A percentile compares a stretch with the other conserved stretches of the same genome.
Evolutionary conservation across 2,329 filamentous ascomycete genomes (phyloP).

Genomic region (Penicillium sp.): DNA sequence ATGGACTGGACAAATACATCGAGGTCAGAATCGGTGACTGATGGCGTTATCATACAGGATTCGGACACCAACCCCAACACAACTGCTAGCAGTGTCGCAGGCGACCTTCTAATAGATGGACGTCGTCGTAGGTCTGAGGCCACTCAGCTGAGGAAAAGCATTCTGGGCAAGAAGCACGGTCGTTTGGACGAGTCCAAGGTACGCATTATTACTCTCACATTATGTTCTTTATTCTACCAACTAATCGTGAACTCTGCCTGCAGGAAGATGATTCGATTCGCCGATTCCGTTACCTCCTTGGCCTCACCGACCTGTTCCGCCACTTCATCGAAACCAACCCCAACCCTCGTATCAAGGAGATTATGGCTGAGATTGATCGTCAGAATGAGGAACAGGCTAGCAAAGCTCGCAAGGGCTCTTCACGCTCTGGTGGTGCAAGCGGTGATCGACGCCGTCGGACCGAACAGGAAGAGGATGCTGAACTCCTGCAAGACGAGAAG

Average conservation of each 20-base stretch:
- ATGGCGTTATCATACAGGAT: constrained; percentile 52
- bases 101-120: constrained; percentile 74
- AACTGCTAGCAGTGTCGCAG: constrained; percentile 81
- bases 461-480: constrained; percentile 96
- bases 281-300: constrained; percentile 91
- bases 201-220: constrained; percentile 33
- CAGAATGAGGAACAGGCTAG: constrained; percentile 78
- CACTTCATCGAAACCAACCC: constrained; percentile 99
- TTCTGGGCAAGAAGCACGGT: constrained; percentile 95
- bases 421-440: constrained; percentile 82
- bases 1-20: constrained; percentile 9
- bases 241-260: constrained; percentile 6
- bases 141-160: constrained; percentile 86
- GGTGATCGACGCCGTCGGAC: constrained; percentile 82
- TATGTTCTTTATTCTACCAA: constrained; percentile 19
- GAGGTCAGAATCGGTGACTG: not conserved
- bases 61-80: constrained; percentile 71
- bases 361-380: constrained; percentile 92
- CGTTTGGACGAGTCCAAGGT: constrained; percentile 91
- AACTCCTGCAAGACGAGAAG: constrained; percentile 84
- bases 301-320: constrained; percentile 93
- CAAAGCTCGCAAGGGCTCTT: constrained; percentile 73
- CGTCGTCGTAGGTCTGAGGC: constrained; percentile 85
- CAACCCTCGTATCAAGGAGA: constrained; percentile 90
- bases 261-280: constrained; percentile 95